Percentiles rank a stretch among this genome's conserved stretches.
These are phyloP conservation scores for Hepatocystis sp. DNA, from an alignment of 169 alveolate species.

Conservation along the genomic window DNA sequence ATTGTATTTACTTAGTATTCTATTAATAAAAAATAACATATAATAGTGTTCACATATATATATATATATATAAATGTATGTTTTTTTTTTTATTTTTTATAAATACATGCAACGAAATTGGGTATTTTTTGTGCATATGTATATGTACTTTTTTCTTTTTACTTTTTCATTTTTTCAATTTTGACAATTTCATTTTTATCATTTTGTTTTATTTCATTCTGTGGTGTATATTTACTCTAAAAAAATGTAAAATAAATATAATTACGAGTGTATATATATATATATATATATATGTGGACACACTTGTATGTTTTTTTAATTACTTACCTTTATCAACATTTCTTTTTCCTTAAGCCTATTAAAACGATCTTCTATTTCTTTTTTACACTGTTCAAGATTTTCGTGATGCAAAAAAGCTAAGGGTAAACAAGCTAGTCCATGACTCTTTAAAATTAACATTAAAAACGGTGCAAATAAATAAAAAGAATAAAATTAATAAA, in stretches of 20 bases:
- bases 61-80: too few species aligned
- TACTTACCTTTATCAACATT: slow-evolving; percentile 42
- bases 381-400: slow-evolving; percentile 30
- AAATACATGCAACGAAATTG: too few species aligned
- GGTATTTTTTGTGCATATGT: background rate
- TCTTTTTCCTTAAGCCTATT: slow-evolving; percentile 51
- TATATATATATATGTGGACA: background rate
- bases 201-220: slow-evolving; percentile 15
- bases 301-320: too few species aligned
- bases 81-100: too few species aligned
- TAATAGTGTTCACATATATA: too few species aligned
- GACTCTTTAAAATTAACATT: slow-evolving; percentile 14
- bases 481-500: too few species aligned
- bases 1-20: slow-evolving; percentile 77
- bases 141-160: too few species aligned
- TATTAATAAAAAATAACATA: slow-evolving; percentile 10
- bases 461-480: background rate
- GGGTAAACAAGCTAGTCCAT: slow-evolving; percentile 71
- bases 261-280: background rate
- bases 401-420: slow-evolving; percentile 38
- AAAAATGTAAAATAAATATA: too few species aligned
- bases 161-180: slow-evolving; percentile 61
- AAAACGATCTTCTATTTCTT: slow-evolving; percentile 53
- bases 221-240: slow-evolving; percentile 29
- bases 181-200: slow-evolving; percentile 44